These are phyloP conservation scores for Deinandra increscens DNA, from an alignment of 129 eudicot genomes.

Conservation along the genomic window DNA sequence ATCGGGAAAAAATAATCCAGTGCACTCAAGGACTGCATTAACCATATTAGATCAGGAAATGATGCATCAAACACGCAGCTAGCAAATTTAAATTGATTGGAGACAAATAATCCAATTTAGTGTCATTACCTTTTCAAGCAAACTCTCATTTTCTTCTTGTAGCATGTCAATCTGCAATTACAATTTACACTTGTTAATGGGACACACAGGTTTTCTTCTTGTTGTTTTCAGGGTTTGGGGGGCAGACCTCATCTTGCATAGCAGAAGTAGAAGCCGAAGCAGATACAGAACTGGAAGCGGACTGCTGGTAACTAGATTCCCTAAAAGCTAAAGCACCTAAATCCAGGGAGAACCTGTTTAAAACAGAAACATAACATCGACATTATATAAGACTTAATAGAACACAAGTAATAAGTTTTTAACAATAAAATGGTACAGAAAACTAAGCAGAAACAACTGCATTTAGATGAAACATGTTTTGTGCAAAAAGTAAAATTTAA, in stretches of 20 bases:
- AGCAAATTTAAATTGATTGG: not conserved
- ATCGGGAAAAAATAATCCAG: not conserved
- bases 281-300: conserved; percentile 45
- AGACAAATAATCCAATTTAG: conserved; percentile 8
- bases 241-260: conserved; percentile 81
- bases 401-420: not conserved
- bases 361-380: not conserved
- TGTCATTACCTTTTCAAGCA: conserved; percentile 67
- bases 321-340: conserved; percentile 57
- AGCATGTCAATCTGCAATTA: conserved; percentile 84
- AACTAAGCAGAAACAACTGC: not conserved
- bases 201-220: not conserved
- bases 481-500: not conserved
- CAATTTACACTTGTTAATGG: conserved; percentile 25
- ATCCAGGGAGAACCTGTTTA: conserved; percentile 68
- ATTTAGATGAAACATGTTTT: not conserved
- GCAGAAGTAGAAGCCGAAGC: conserved; percentile 55
- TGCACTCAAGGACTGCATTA: not conserved
- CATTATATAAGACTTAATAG: conserved; percentile 2
- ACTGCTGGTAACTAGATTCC: conserved; percentile 51
- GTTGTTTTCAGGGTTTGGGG: not conserved
- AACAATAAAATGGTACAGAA: not conserved
- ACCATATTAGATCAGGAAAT: not conserved
- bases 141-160: conserved; percentile 80
- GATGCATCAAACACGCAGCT: not conserved